Evolutionary conservation across 495 filamentous ascomycete genomes (phyloP), one percentile per base, ranked within the genome.

Genomic region (Tuber indicum): DNA sequence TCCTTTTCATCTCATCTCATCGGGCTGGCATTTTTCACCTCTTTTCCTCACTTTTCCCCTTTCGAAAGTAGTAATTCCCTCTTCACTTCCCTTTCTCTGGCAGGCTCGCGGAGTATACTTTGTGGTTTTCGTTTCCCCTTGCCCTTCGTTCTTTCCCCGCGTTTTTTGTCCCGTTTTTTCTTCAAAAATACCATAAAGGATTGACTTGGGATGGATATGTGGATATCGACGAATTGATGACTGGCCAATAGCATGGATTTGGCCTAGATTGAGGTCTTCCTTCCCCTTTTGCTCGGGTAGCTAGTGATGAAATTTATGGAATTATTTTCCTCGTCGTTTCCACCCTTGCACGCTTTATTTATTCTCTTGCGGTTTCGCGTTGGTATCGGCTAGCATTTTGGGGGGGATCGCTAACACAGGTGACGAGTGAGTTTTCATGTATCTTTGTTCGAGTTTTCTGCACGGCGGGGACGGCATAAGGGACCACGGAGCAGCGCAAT

Each of bases 141-240:
- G 23, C 52, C 26, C 23, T 26, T 52, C 19, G 23, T 52, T 52
- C 21, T 32, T 32, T 58, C 23, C 19, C 23, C 26, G 12, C 3
- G 16, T 66, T 66, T 32, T 32, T n/a, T 32, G 10, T 21, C 14
- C 32, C 16, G 32, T 66, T 32, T 32, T 32, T 17, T 26, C n/a
- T 12, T 26, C 58, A n/a, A 66, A 66, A 66, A 32, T 66, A 66
- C n/a, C 52, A 62, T 66, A 66, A 66, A 66, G 58, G 14, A 66
- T 66, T 66, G 26, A 12, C 58, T 66, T 32, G 58, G 52, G 52
- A 26, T 62, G 23, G 58, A 66, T 32, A 66, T 66, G 58, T 66
- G 58, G 58, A 66, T 66, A 66, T 66, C 10, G 58, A 66, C 26
- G 58, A 66, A 66, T 66, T 66, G 58, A 66, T 32, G 58, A n/a